Base-by-base conservation (phyloP, 441 rosid genomes). In the Capsella rubella region DNA sequence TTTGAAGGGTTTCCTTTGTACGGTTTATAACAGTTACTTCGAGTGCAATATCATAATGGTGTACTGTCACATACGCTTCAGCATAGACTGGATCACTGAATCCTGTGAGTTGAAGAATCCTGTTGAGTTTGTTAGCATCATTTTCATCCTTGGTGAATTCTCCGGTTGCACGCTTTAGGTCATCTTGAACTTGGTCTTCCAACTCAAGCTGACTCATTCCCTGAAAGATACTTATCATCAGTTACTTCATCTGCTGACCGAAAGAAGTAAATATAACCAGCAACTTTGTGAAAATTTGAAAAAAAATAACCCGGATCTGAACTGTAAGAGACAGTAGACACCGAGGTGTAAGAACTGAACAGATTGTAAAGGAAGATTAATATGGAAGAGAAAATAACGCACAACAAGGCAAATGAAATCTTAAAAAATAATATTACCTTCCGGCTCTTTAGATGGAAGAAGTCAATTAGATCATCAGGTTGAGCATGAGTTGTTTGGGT, bases 161-260 rank as follows among this genome's bases (percentile, higher is more conserved):
- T 66, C 97, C 97, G 34, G 97, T 92, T 39, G 97, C 97, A 63
- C 97, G 94, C 79, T 92, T 92, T 42, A 92, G 79, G 82, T 92
- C 97, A 71, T 92, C 97, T 81, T 92, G 94, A 58, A 92, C 94
- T 78, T 88, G 93, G 81, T 91, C 96, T 82, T 91, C 97, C 88
- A 89, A 84, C 80, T 91, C 97, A 73, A 91, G 89, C 84, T 90
- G 97, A 79, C 97, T 91, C 97, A 90, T 91, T 55, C 97, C 97
- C 97, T 91, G 81, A 15, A 77, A 65, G 60, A 69, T 45, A 65
- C 59, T 70, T 57, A 61, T 34, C 42, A 69, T 69, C 54, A 69
- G 62, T 21, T 25, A 28, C 21, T 54, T 54, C 8, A 47, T 62
- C 18, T 61, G 21, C 27, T 3, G 27, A 21, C 66, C 7, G 3